These are phyloP conservation scores for Anaeromyces robustus DNA, from an alignment of 192 early-diverging fungal genomes.

Conservation along the genomic window DNA sequence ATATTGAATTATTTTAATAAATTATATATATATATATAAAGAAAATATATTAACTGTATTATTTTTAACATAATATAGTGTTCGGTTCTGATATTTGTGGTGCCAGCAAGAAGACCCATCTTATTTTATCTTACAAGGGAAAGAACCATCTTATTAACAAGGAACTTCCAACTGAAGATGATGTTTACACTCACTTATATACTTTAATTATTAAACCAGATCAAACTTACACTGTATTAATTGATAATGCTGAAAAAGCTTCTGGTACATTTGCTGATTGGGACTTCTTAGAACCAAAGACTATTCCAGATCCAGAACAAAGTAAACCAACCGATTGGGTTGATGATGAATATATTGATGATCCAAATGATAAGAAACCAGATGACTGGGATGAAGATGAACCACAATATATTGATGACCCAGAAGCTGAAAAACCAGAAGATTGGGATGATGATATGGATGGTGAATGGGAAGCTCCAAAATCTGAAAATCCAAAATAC, in stretches of 20 bases:
- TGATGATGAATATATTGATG: constrained; percentile 48
- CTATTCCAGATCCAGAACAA: constrained; percentile 19
- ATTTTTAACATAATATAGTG: constrained; percentile 9
- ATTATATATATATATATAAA: too few species aligned
- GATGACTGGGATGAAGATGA: constrained; percentile 46
- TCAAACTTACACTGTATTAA: constrained; percentile 21
- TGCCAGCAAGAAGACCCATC: constrained; percentile 15
- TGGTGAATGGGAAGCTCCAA: constrained; percentile 27
- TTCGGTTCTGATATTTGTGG: constrained; percentile 41
- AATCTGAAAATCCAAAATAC: constrained; percentile 25
- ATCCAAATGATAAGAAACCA: constrained; percentile 60
- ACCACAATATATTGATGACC: constrained; percentile 66
- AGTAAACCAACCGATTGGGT: constrained; percentile 20
- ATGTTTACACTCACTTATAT: constrained; percentile 29
- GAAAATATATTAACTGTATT: too few species aligned
- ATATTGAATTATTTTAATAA: too few species aligned
- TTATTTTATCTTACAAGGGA: constrained; percentile 31
- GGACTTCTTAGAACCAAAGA: constrained; percentile 23
- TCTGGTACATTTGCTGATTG: constrained; percentile 21
- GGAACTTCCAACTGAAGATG: constrained; percentile 12
- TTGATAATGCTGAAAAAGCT: constrained; percentile 20
- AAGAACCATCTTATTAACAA: constrained; percentile 30
- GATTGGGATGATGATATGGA: constrained; percentile 55
- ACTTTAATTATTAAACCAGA: constrained; percentile 27
- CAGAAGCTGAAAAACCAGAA: constrained; percentile 67